Percentiles rank a stretch among this genome's conserved stretches.
Conservation (phyloP, 1,139 yeast genomes). For the Pichia sp. region DNA sequence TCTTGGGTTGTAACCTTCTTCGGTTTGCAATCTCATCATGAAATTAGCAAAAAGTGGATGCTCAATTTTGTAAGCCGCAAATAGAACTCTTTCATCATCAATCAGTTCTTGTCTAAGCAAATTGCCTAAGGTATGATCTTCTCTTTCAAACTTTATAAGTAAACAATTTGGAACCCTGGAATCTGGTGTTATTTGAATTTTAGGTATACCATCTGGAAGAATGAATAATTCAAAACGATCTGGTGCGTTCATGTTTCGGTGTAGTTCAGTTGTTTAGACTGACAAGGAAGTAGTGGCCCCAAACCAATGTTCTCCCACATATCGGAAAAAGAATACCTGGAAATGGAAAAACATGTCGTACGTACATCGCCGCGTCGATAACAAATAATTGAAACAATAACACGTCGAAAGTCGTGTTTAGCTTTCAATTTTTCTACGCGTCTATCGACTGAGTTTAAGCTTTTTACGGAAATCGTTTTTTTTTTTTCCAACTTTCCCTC, state of each 20-base stretch:
- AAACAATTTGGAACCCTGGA: conserved; percentile 95
- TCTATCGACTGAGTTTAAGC: no score
- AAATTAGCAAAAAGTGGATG: conserved; percentile 96
- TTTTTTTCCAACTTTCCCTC: no score
- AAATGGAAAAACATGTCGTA: no score
- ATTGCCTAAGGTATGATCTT: conserved; percentile 94
- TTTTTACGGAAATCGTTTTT: no score
- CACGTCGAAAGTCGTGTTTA: no score
- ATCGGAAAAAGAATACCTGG: no score
- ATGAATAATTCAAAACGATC: conserved; percentile 95
- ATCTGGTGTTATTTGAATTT: conserved; percentile 84
- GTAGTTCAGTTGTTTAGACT: no score
- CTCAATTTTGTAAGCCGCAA: conserved; percentile 95
- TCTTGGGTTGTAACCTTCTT: conserved; percentile 86
- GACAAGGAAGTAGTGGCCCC: no score
- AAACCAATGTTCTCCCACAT: no score
- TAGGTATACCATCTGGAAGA: conserved; percentile 94
- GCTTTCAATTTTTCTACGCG: no score
- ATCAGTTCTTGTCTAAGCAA: conserved; percentile 78
- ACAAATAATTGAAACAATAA: no score
- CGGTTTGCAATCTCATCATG: conserved; percentile 89
- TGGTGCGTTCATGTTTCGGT: conserved; percentile 79
- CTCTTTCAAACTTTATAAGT: conserved; percentile 86
- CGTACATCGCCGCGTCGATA: no score
- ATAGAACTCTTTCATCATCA: conserved; percentile 78